Conservation (phyloP, 306 rosid species). For the Pyrus pyrifolia region DNA sequence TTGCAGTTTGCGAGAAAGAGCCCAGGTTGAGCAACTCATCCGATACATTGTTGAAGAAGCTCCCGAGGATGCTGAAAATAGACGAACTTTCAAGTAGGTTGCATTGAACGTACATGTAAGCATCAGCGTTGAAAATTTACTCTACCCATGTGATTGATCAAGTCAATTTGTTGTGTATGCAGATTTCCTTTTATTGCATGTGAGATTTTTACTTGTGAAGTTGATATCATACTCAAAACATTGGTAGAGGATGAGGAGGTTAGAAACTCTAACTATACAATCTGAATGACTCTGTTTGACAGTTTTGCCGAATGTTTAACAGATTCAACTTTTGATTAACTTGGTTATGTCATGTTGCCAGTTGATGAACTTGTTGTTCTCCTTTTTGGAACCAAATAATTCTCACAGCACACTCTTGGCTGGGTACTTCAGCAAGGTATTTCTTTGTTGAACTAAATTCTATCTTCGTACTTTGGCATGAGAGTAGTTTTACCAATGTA, state of each 20-base stretch:
- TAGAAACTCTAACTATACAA: slow-evolving; percentile 19
- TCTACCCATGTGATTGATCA: slow-evolving; percentile 21
- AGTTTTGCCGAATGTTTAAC: slow-evolving; percentile 1
- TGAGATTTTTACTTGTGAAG: slow-evolving; percentile 97
- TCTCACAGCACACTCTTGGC: slow-evolving; percentile 82
- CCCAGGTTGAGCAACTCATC: slow-evolving; percentile 78
- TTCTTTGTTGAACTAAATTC: slow-evolving; percentile 17
- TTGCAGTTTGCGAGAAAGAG: slow-evolving; percentile 76
- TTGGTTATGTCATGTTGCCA: slow-evolving; percentile 41
- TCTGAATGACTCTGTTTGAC: slow-evolving; percentile 6
- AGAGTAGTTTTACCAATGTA: background rate
- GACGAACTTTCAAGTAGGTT: slow-evolving; percentile 79
- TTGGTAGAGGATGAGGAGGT: slow-evolving; percentile 96
- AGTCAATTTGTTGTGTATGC: slow-evolving; percentile 25
- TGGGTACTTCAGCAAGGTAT: slow-evolving; percentile 98
- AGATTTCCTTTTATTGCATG: slow-evolving; percentile 97
- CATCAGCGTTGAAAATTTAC: slow-evolving; percentile 3
- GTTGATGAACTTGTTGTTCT: slow-evolving; percentile 86
- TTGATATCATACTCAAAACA: slow-evolving; percentile 84
- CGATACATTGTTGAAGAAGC: slow-evolving; percentile 83
- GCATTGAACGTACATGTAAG: slow-evolving; percentile 10
- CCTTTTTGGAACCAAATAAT: slow-evolving; percentile 77
- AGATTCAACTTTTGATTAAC: slow-evolving; percentile 24
- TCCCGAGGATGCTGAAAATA: slow-evolving; percentile 88
- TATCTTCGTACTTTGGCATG: background rate